Conservation (phyloP, 306 rosid species). For the Medicago ruthenica region DNA sequence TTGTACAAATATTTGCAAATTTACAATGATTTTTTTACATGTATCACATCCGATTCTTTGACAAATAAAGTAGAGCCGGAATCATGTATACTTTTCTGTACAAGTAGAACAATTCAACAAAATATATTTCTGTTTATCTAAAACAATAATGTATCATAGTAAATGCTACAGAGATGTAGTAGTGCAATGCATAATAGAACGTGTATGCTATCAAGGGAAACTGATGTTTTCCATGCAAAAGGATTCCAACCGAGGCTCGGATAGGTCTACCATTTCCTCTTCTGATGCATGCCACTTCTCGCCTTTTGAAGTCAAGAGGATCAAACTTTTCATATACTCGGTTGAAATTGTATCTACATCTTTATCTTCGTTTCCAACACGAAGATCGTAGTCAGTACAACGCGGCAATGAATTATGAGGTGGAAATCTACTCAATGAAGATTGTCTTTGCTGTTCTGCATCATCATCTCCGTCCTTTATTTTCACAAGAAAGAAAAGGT, state of each 20-base stretch:
- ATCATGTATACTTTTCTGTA: constrained; percentile 51
- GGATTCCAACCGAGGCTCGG: constrained; percentile 88
- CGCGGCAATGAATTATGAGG: constrained; percentile 47
- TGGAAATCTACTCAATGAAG: constrained; percentile 47
- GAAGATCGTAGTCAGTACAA: constrained; percentile 49
- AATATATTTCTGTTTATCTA: constrained; percentile 29
- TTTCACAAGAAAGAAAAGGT: constrained; percentile 41
- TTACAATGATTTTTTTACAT: constrained; percentile 15
- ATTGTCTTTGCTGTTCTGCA: constrained; percentile 58
- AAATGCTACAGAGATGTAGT: constrained; percentile 21
- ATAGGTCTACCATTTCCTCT: constrained; percentile 77
- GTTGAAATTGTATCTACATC: constrained; percentile 53
- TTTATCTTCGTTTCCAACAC: constrained; percentile 41
- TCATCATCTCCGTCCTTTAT: constrained; percentile 52
- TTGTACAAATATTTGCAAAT: not conserved
- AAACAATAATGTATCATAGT: not conserved
- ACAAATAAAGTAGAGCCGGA: constrained; percentile 35
- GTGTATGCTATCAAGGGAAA: constrained; percentile 39
- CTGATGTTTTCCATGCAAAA: constrained; percentile 57
- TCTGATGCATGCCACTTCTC: constrained; percentile 59
- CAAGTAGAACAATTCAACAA: constrained; percentile 34
- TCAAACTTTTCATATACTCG: constrained; percentile 58
- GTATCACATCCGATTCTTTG: constrained; percentile 37
- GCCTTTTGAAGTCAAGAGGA: constrained; percentile 58
- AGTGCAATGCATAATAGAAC: not conserved